Evolutionary conservation across 148 eudicot species (phyloP).

Genomic region (Cornus kousa): DNA sequence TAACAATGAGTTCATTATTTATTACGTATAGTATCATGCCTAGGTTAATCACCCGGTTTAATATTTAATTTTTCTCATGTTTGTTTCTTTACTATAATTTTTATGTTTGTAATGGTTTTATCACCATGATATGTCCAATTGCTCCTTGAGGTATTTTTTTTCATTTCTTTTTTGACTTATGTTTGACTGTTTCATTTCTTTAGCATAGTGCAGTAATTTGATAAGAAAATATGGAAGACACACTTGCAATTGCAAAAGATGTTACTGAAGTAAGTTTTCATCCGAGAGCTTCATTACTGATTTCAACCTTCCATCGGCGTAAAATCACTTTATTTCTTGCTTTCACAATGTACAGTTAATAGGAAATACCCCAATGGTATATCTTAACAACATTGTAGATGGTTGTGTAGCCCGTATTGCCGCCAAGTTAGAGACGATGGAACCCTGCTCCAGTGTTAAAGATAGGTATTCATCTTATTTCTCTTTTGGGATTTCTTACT

Average conservation of each 20-base stretch:
- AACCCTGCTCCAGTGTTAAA: slow-evolving; percentile 83
- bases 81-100: no score
- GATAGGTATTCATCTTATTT: slow-evolving; percentile 46
- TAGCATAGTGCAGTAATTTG: background rate
- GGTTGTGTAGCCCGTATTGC: slow-evolving; percentile 73
- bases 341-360: slow-evolving; percentile 39
- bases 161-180: no score
- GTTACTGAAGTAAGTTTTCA: slow-evolving; percentile 52
- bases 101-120: no score
- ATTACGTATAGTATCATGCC: background rate
- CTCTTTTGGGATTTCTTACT: background rate
- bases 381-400: slow-evolving; percentile 60
- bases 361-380: slow-evolving; percentile 79
- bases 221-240: slow-evolving; percentile 34
- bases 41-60: background rate
- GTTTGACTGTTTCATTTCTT: background rate
- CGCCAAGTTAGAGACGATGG: slow-evolving; percentile 75
- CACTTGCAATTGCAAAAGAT: slow-evolving; percentile 52
- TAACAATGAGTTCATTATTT: background rate
- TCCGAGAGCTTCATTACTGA: background rate
- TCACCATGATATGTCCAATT: no score
- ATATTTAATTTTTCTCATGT: no score
- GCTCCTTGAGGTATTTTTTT: no score
- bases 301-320: background rate
- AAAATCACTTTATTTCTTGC: background rate